phyloP scores from a whole-genome alignment of 768 basidiomycete genomes.

The Suillus subaureus region DNA sequence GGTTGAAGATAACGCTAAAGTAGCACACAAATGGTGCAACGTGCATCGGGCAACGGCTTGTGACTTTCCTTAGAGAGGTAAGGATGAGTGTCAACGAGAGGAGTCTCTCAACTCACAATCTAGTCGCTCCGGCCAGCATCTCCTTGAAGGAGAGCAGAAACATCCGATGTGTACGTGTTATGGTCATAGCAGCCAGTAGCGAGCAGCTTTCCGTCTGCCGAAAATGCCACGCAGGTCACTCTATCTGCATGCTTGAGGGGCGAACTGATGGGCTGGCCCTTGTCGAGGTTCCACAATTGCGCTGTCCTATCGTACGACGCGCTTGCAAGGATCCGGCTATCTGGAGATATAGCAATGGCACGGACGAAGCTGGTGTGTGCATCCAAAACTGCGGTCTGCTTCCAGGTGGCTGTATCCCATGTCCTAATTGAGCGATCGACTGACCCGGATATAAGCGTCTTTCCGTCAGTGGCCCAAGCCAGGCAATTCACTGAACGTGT shows the following conservation, averaged over 20 bases:
- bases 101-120: neutral
- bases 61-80: neutral
- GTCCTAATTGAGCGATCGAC: neutral
- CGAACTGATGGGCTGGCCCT: neutral
- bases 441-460: neutral
- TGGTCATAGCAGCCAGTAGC: slow-evolving; percentile 72
- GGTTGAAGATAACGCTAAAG: neutral
- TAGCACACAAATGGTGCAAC: neutral
- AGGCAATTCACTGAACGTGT: neutral
- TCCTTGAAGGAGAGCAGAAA: neutral
- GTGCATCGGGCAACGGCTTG: neutral
- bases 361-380: neutral
- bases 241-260: neutral
- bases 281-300: slow-evolving; percentile 1
- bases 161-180: neutral
- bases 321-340: neutral
- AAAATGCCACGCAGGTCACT: slow-evolving; percentile 80
- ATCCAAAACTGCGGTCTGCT: neutral
- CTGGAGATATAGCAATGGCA: neutral
- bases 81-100: neutral
- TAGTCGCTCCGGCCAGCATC: neutral
- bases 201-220: slow-evolving; percentile 88
- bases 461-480: neutral
- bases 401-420: neutral
- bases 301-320: neutral